A percentile compares a stretch with the other conserved stretches of the same genome.
phyloP scores from a whole-genome alignment of 352 stramenopile genomes.

The Phytophthora megakarya region DNA sequence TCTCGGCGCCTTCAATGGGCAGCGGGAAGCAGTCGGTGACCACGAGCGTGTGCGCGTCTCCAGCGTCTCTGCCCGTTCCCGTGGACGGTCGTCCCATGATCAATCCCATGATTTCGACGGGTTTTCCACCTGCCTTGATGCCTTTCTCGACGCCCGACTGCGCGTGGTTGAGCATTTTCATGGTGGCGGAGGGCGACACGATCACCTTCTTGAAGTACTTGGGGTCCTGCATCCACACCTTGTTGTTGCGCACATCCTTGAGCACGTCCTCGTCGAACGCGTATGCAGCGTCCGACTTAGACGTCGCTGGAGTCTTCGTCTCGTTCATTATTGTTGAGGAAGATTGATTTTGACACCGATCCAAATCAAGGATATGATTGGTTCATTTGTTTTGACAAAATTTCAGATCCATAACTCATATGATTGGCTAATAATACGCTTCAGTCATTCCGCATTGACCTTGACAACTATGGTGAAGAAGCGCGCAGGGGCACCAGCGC shows the following conservation, averaged over 20 bases:
- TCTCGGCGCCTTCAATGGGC: conserved; percentile 97
- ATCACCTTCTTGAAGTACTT: conserved; percentile 98
- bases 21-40: conserved; percentile 98
- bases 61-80: conserved; percentile 83
- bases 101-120: conserved; percentile 99
- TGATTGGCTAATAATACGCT: too few species aligned
- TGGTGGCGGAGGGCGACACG: conserved; percentile 91
- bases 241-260: conserved; percentile 86
- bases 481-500: conserved; percentile 28
- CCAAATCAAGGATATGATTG: conserved; percentile 13
- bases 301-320: conserved; percentile 21
- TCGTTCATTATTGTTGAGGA: conserved; percentile 30
- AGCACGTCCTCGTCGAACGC: conserved; percentile 86
- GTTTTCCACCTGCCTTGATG: conserved; percentile 94
- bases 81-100: conserved; percentile 93
- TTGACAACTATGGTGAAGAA: conserved; percentile 52
- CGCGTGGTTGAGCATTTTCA: conserved; percentile 99
- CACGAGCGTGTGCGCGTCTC: conserved; percentile 92
- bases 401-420: not conserved
- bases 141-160: conserved; percentile 98
- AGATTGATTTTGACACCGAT: conserved; percentile 27
- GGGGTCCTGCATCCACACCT: conserved; percentile 91
- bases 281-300: conserved; percentile 71
- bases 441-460: too few species aligned
- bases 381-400: not conserved